Evolutionary conservation across 1,284 basidiomycete genomes (phyloP), one percentile per base, ranked within the genome.

Genomic region (Pseudozyma pruni): DNA sequence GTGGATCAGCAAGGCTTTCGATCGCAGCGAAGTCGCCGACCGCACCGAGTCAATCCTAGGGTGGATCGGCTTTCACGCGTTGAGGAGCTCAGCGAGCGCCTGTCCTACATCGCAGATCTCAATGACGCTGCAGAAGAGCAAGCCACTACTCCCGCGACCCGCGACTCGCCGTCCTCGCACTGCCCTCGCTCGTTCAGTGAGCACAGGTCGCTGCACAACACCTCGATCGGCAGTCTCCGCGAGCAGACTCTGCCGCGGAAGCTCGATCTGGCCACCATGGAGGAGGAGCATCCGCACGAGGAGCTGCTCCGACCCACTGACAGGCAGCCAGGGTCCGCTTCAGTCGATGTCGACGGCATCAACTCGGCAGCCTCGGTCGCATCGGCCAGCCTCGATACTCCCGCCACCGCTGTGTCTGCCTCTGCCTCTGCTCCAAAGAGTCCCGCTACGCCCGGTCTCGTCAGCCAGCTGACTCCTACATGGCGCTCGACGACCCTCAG

Each of bases 21-120:
- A 25, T 57, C 66, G 19, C 66, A 59, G 1, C 42, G 54, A 29
- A 7, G 7, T 29, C 27, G 27, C 27, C 11, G 51, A 55, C 8
- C 66, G 66, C 29, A 59, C 23, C 59, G 59, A 19, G 37, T 44
- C 34, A 42, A 54, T 13, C 9, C 47, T 22, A 4, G 37, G 0
- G 48, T 29, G 19, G 66, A 69, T 25, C 51, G 66, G 23, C 66
- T 63, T 7, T 69, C 66, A 20, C 59, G 66, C 16, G 66, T 69
- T 0, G 66, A 69, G 34, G 66, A 69, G 43, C 34, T 51, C 29
- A 62, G 66, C 44, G 55, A 63, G 34, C 55, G 59, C 16, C 38
- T 54, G 9, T 69, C 55, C 19, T 54, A 50, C 11, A 42, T 50
- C 13, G 13, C 51, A 8, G 59, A 62, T 16, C n/a, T 22, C 16